These are phyloP conservation scores for Scheffersomyces amazonensis DNA, from an alignment of 805 yeast species.

Conservation along the genomic window DNA sequence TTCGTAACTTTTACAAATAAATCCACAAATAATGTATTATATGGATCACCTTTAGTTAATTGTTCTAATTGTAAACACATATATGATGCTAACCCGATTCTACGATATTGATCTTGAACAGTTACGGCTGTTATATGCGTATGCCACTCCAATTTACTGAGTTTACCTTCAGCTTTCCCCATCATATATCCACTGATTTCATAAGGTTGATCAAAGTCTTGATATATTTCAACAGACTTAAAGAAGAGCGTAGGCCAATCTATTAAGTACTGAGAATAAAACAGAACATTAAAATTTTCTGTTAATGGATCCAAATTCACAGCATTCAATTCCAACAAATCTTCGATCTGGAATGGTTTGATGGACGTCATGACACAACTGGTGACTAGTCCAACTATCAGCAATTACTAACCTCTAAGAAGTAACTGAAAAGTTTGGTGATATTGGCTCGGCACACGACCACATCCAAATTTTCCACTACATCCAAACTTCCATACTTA, in stretches of 20 bases:
- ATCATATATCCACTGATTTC: constrained; percentile 74
- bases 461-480: too few relatives aligned
- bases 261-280: constrained; percentile 78
- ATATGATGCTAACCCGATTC: constrained; percentile 82
- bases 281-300: constrained; percentile 83
- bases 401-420: too few relatives aligned
- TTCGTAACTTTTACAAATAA: constrained; percentile 89
- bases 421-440: too few relatives aligned
- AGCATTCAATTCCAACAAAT: constrained; percentile 66
- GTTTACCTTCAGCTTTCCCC: constrained; percentile 91
- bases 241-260: constrained; percentile 90
- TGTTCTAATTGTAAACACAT: constrained; percentile 72
- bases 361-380: constrained; percentile 74
- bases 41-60: constrained; percentile 68
- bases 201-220: constrained; percentile 11
- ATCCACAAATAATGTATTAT: constrained; percentile 81
- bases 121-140: constrained; percentile 97
- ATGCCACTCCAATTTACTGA: constrained; percentile 78
- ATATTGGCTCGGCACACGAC: too few relatives aligned
- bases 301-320: constrained; percentile 87
- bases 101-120: constrained; percentile 73
- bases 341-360: constrained; percentile 84
- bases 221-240: constrained; percentile 53
- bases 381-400: too few relatives aligned
- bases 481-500: too few relatives aligned